Percentiles rank a stretch among this genome's conserved stretches.
Conservation (phyloP, 306 rosid species). For the Crotalaria pallida region DNA sequence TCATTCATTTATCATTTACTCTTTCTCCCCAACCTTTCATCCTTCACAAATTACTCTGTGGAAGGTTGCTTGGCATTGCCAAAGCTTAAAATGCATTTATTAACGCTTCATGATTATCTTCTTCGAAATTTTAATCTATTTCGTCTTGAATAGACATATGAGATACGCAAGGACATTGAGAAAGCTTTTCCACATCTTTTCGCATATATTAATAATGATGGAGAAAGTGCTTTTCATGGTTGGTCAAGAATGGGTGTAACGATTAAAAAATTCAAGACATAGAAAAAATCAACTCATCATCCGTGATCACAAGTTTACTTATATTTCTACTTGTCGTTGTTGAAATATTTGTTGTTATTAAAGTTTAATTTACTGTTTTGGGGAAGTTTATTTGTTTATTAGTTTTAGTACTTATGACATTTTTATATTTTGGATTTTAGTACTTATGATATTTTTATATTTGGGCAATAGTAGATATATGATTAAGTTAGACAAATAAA, state of each 20-base stretch:
- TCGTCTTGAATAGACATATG: constrained; percentile 95
- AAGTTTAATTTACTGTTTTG: too few relatives aligned
- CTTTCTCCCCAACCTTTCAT: too few relatives aligned
- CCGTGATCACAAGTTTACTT: constrained; percentile 97
- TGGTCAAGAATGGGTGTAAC: constrained; percentile 99
- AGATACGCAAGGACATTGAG: constrained; percentile 97
- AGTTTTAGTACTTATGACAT: too few relatives aligned
- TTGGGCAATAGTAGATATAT: too few relatives aligned
- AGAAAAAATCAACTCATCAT: constrained; percentile 93
- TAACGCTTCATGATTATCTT: constrained; percentile 96
- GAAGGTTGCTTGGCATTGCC: constrained; percentile 99
- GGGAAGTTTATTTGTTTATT: too few relatives aligned
- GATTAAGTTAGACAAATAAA: too few relatives aligned
- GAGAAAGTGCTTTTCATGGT: constrained; percentile 87
- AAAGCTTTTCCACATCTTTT: constrained; percentile 96
- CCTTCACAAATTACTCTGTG: constrained; percentile 93
- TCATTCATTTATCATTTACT: too few relatives aligned
- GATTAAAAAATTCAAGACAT: constrained; percentile 76
- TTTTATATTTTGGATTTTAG: too few relatives aligned
- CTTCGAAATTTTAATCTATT: constrained; percentile 91
- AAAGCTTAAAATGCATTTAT: constrained; percentile 84
- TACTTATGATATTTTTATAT: too few relatives aligned
- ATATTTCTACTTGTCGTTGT: too few relatives aligned
- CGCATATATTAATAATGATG: constrained; percentile 80
- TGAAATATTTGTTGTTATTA: too few relatives aligned